A percentile compares a stretch with the other conserved stretches of the same genome.
Evolutionary conservation across 805 yeast species (phyloP).

Genomic region (Yarrowia hollandica): DNA sequence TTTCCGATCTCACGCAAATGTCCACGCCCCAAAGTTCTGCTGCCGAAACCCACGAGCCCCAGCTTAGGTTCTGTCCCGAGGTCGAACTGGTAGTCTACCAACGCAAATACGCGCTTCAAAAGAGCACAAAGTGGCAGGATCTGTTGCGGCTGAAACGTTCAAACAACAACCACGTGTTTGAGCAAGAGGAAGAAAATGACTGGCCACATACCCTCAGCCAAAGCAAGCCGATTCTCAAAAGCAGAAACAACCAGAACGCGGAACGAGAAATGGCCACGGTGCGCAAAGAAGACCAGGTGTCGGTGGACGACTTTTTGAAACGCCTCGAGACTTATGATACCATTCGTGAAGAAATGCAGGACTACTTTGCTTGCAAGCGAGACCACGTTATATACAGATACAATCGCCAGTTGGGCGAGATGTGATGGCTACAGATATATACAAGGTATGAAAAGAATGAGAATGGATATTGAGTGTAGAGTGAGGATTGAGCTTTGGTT

Average conservation of each 20-base stretch:
- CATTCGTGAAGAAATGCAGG: constrained; percentile 20
- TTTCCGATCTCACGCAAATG: background rate
- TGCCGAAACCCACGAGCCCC: constrained; percentile 1
- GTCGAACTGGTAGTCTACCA: constrained; percentile 13
- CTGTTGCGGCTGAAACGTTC: constrained; percentile 7
- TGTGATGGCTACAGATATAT: too few relatives aligned
- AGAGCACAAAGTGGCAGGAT: background rate
- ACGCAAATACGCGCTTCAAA: constrained; percentile 6
- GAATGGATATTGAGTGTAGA: too few relatives aligned
- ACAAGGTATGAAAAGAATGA: too few relatives aligned
- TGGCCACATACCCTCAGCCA: background rate
- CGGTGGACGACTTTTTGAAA: constrained; percentile 2
- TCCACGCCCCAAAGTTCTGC: constrained; percentile 1
- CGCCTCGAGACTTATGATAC: constrained; percentile 11
- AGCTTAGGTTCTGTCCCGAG: constrained; percentile 16
- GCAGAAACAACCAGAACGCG: constrained; percentile 26
- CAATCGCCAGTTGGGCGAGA: background rate
- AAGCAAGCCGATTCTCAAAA: constrained; percentile 31
- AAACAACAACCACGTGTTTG: background rate
- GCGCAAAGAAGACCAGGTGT: background rate
- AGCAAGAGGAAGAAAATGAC: background rate
- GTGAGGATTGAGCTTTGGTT: too few relatives aligned
- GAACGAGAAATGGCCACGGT: constrained; percentile 23
- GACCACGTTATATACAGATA: constrained; percentile 5
- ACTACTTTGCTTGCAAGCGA: background rate